These are phyloP conservation scores for Blepharisma japonicum DNA, from an alignment of 73 alveolate genomes.

Conservation along the genomic window DNA sequence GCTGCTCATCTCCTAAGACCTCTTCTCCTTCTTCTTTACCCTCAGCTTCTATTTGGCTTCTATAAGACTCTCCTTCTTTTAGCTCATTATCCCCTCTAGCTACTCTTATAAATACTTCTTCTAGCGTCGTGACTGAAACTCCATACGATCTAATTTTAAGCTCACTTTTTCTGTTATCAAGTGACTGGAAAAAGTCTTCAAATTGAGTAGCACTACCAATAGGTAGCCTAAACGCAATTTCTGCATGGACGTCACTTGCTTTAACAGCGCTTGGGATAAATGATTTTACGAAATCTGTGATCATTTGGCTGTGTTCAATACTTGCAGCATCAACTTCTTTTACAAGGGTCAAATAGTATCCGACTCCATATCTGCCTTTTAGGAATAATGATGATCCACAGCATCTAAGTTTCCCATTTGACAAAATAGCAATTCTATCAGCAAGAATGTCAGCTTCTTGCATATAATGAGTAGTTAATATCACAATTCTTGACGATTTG, in stretches of 20 bases:
- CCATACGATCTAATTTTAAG: constrained; percentile 80
- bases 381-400: constrained; percentile 53
- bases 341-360: constrained; percentile 70
- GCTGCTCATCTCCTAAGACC: neutral
- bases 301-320: neutral
- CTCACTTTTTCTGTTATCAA: constrained; percentile 57
- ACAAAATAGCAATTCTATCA: constrained; percentile 76
- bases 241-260: constrained; percentile 52
- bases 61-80: constrained; percentile 24
- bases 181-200: constrained; percentile 65
- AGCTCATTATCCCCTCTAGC: constrained; percentile 48
- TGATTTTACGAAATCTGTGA: neutral
- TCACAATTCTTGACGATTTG: constrained; percentile 77
- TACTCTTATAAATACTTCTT: constrained; percentile 94
- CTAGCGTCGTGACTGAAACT: constrained; percentile 91
- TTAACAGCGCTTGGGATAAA: neutral
- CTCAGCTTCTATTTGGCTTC: neutral
- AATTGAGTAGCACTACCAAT: constrained; percentile 49
- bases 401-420: constrained; percentile 58
- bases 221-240: constrained; percentile 64
- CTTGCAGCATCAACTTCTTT: constrained; percentile 35
- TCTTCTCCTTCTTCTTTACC: neutral
- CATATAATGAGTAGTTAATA: constrained; percentile 68
- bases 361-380: constrained; percentile 64
- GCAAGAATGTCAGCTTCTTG: constrained; percentile 69